Percentiles rank a stretch among this genome's conserved stretches.
Conservation (phyloP, 108 stramenopile species). For the Discostella pseudostelligera region DNA sequence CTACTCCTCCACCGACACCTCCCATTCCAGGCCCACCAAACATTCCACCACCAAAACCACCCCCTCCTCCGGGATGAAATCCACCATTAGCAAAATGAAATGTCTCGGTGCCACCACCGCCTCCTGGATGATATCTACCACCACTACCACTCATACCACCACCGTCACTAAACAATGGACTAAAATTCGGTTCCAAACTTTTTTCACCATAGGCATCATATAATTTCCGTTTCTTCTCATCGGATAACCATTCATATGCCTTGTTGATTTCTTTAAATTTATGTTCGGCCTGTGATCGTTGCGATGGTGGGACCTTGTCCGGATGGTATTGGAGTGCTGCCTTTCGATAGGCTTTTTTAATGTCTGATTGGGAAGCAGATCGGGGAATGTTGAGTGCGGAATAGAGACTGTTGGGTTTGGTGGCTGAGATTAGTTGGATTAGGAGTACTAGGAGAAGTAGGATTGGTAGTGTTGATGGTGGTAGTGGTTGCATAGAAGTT, state of each 20-base stretch:
- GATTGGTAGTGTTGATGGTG: no score
- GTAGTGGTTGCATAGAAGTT: no score
- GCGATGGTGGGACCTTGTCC: constrained; percentile 73
- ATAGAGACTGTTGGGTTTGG: constrained; percentile 54
- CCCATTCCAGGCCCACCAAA: constrained; percentile 23
- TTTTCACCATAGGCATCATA: constrained; percentile 95
- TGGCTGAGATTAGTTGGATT: no score
- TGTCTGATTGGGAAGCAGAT: constrained; percentile 57
- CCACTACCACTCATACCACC: no score
- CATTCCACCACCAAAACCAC: constrained; percentile 20
- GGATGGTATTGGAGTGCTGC: constrained; percentile 88
- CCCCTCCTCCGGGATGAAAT: constrained; percentile 19
- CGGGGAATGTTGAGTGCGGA: constrained; percentile 52
- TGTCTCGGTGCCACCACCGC: constrained; percentile 5
- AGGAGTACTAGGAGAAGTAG: no score
- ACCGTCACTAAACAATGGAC: constrained; percentile 23
- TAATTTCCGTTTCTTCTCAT: constrained; percentile 85
- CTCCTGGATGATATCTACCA: constrained; percentile 15
- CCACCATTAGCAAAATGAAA: constrained; percentile 24
- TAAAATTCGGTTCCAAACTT: constrained; percentile 69
- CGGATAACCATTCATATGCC: constrained; percentile 92
- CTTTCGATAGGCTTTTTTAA: constrained; percentile 84
- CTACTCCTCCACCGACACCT: constrained; percentile 7
- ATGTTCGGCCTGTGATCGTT: constrained; percentile 55
- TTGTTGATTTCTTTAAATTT: constrained; percentile 92